Conservation (phyloP, 495 filamentous ascomycete species). For the Talaromyces proteolyticus region DNA sequence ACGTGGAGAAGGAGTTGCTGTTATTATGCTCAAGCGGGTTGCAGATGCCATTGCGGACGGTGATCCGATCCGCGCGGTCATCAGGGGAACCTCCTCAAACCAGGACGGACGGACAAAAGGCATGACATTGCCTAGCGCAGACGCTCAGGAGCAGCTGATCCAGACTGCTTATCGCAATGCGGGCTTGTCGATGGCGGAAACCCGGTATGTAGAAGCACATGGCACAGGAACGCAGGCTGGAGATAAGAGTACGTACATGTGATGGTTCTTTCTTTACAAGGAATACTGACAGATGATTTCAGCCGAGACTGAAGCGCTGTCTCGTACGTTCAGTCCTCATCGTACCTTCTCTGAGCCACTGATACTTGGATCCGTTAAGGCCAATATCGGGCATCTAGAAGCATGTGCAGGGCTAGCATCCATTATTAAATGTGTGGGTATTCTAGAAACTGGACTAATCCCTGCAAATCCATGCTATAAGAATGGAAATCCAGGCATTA, state of each 20-base stretch:
- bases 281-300: too few species aligned
- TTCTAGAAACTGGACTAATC: constrained; percentile 22
- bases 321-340: background rate
- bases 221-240: constrained; percentile 20
- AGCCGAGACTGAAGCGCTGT: background rate
- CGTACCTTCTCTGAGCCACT: constrained; percentile 8
- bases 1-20: constrained; percentile 37
- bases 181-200: constrained; percentile 6
- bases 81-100: constrained; percentile 24
- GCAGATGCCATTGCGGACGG: constrained; percentile 27
- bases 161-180: constrained; percentile 8
- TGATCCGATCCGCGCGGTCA: constrained; percentile 36
- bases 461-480: constrained; percentile 27
- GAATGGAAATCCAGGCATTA: constrained; percentile 24
- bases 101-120: constrained; percentile 25
- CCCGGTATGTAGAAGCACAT: constrained; percentile 34
- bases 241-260: constrained; percentile 7
- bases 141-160: constrained; percentile 14
- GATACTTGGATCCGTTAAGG: constrained; percentile 31
- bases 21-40: constrained; percentile 34
- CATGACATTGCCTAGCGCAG: constrained; percentile 20
- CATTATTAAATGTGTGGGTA: constrained; percentile 30
- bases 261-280: background rate
- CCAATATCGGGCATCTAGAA: constrained; percentile 41
- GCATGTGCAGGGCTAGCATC: constrained; percentile 33